Base-by-base conservation (phyloP, 106 monocot species). In the Amphibolis antarctica region DNA sequence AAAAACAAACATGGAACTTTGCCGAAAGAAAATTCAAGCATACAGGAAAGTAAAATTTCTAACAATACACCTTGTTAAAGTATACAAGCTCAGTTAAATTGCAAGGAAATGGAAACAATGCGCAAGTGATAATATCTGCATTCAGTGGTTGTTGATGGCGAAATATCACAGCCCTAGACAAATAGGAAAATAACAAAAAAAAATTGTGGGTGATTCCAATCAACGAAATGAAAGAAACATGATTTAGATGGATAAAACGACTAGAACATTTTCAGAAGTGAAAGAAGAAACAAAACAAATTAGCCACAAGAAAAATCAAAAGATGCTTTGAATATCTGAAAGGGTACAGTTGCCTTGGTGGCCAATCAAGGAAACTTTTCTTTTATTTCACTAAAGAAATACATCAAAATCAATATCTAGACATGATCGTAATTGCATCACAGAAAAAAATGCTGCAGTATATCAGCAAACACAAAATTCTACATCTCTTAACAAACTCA, bases 141-240 rank as follows among this genome's bases (percentile, higher is more conserved):
- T 42, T 62, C 44, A 22, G 20, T 43, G 30, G 42, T 45, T 12
- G 43, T 43, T 62, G 62, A 62, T 21, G 43, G 44, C 42, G 44
- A 62, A 12, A 62, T 21, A 21, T 62, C 62, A 62, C 62, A 62
- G 62, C 42, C 62, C 62, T 62, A 62, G 22, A 44, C 62, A 62
- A 44, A 44, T 28, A 44, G 1, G 44, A 62, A 44, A 20, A 62
- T 44, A 44, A 44, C 19, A 44, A 1, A 62, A 62, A 44, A 20
- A 62, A n/a, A 20, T 44, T 17, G 18, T 24, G 12, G 44, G 44
- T 17, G 15, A 22, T 43, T 18, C 62, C 44, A 62, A 45, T 44
- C 23, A 18, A 45, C 10, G 22, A 24, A 9, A 53, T 53, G 10
- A 53, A 36, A 36, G 36, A 36, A 53, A 24, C 19, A 0, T 0